Conservation (phyloP, 257 asterid species). For the Thymus quinquecostatus region DNA sequence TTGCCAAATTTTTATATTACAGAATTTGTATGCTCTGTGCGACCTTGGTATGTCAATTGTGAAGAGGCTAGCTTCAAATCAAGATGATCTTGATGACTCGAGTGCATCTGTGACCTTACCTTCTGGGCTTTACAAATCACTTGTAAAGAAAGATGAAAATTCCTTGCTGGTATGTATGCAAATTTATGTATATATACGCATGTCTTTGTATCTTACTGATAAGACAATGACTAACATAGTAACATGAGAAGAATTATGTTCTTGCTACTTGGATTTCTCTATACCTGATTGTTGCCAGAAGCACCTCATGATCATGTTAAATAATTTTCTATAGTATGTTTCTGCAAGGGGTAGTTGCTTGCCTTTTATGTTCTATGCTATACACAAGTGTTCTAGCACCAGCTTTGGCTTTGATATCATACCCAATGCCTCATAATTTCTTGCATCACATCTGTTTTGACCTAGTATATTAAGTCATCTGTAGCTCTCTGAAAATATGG, state of each 20-base stretch:
- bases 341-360: constrained; percentile 12
- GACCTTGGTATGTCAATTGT: constrained; percentile 78
- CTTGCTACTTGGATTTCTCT: constrained; percentile 11
- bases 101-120: constrained; percentile 67
- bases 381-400: constrained; percentile 13
- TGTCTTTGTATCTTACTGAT: constrained; percentile 4
- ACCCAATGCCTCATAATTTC: constrained; percentile 14
- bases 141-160: constrained; percentile 54
- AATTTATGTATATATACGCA: constrained; percentile 24
- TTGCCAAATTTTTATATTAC: constrained; percentile 36
- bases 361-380: constrained; percentile 14
- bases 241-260: constrained; percentile 1
- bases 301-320: constrained; percentile 25
- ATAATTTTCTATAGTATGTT: constrained; percentile 3
- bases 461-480: constrained; percentile 7
- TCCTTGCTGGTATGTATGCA: constrained; percentile 55
- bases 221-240: constrained; percentile 25
- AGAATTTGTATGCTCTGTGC: constrained; percentile 81
- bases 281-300: constrained; percentile 27
- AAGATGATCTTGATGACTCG: constrained; percentile 56
- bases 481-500: constrained; percentile 2
- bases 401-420: not conserved
- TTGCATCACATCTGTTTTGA: constrained; percentile 13
- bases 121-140: constrained; percentile 59
- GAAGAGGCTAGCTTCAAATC: constrained; percentile 62